phyloP scores from a whole-genome alignment of 768 basidiomycete species.

The Ramaria sp. region DNA sequence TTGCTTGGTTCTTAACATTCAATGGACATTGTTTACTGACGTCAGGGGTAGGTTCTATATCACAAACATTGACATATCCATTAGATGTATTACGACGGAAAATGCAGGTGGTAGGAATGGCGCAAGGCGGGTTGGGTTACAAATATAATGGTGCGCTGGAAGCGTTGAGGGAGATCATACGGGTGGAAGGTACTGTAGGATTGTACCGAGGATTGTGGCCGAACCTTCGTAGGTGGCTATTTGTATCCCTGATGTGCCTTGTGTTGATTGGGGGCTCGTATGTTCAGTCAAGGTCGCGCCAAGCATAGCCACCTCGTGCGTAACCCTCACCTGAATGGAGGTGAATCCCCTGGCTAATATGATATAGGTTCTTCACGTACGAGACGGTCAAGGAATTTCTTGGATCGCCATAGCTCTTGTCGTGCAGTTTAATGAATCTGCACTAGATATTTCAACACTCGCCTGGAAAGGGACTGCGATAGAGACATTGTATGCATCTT shows the following conservation, averaged over 20 bases:
- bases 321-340: not conserved
- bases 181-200: conserved; percentile 63
- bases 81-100: conserved; percentile 91
- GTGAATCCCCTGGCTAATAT: not conserved
- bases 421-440: not conserved
- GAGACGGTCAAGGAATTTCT: conserved; percentile 52
- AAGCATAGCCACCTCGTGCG: conserved; percentile 65
- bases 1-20: not conserved
- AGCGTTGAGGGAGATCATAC: conserved; percentile 58
- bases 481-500: not conserved
- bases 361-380: conserved; percentile 56
- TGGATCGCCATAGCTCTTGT: not conserved
- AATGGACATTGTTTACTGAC: not conserved
- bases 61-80: conserved; percentile 91
- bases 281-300: conserved; percentile 78
- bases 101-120: conserved; percentile 89
- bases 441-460: not conserved
- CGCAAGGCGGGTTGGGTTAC: conserved; percentile 38
- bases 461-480: not conserved
- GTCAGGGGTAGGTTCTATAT: conserved; percentile 64
- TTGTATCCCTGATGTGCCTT: not conserved
- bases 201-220: conserved; percentile 86
- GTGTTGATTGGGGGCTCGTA: not conserved
- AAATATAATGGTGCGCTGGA: conserved; percentile 77
- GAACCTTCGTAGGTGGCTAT: conserved; percentile 57